Evolutionary conservation across 2,329 filamentous ascomycete species (phyloP), one percentile per base, ranked within the genome.

Genomic region (Paradendryphiella salina): DNA sequence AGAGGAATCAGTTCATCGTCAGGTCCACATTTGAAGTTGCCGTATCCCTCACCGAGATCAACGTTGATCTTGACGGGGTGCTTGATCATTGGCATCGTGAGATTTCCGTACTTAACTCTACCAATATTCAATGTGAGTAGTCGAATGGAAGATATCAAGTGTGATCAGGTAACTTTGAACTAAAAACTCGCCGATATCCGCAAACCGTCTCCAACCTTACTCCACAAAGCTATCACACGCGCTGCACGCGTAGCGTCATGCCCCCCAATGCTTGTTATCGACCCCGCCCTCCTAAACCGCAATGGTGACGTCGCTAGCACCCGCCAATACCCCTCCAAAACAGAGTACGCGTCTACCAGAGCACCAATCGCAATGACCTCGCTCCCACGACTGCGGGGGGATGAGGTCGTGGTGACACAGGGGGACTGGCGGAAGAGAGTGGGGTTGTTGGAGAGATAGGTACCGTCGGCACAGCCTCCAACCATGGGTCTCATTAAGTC

Each of bases 1-100:
- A 84, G 70, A 2, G 80, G 80, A 51, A 86, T 81, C 11, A 86
- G 70, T 48, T 85, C 81, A 40, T 82, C 79, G 56, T 86, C 83
- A 3, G 82, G 82, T 14, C 82, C 82, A 63, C 75, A 73, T 50
- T 73, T 75, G 70, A 73, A 78, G 64, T 77, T 78, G 33, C 79
- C 79, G 50, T 80, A 81, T 4, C 75, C 79, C 63, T 82, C 80
- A 5, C 80, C 80, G 49, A 82, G 74, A 59, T 82, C 79, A 45
- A 78, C 77, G 54, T 82, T 82, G 63, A 82, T 79, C 54, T 80
- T 73, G 13, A 81, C 79, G 58, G 78, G 79, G 58, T 78, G 75
- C 56, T 78, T 76, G 61, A 81, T 78, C 9, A 78, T 76, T 9
- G 74, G 67, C 79, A 81, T 80, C 10, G 59, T 61, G 49, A 40